Percentiles rank a stretch among this genome's conserved stretches.
Conservation (phyloP, 202 grass and related monocot genomes). For the Musa balbisiana region DNA sequence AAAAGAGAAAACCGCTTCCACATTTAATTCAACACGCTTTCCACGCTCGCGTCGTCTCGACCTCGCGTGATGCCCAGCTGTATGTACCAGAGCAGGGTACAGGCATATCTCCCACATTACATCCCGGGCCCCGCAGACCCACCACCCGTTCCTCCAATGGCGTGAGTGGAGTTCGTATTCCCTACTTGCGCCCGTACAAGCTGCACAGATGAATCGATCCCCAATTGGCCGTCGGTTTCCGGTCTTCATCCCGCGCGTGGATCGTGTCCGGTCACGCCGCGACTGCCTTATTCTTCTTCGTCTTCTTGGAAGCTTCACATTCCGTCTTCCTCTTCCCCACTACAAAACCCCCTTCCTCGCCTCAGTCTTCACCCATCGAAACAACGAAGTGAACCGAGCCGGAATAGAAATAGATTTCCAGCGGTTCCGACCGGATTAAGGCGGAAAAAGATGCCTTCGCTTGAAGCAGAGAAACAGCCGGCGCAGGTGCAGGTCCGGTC, state of each 20-base stretch:
- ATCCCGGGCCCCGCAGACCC: neutral
- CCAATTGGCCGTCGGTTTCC: neutral
- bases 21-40: neutral
- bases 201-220: neutral
- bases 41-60: neutral
- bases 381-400: neutral
- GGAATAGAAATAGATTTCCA: neutral
- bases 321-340: neutral
- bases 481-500: constrained; percentile 32
- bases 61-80: neutral
- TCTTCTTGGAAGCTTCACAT: neutral
- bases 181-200: no score
- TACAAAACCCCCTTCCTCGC: neutral
- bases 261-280: neutral
- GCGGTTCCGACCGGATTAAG: neutral
- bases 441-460: constrained; percentile 2
- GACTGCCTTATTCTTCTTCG: neutral
- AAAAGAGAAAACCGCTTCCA: neutral
- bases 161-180: neutral
- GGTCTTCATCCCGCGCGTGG: neutral
- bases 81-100: neutral
- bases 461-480: neutral
- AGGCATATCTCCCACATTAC: neutral
- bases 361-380: neutral
- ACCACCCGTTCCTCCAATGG: neutral